Conservation (phyloP, 768 basidiomycete species). For the Rhodocollybia butyracea region DNA sequence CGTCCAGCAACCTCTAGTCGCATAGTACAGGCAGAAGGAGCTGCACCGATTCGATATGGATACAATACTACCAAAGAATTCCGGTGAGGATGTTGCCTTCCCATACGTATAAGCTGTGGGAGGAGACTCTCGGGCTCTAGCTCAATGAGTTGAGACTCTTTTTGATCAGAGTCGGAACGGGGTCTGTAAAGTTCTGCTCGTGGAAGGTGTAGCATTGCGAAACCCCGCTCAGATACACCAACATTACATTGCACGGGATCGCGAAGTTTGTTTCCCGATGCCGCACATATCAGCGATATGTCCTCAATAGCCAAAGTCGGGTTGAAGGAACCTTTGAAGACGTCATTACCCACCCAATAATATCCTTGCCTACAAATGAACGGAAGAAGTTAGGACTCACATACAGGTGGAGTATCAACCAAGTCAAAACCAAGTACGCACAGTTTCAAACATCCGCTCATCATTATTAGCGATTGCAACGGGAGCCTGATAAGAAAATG, state of each 20-base stretch:
- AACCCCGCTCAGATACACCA: constrained; percentile 16
- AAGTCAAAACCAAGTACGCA: neutral
- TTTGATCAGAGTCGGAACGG: neutral
- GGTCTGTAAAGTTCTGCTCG: constrained; percentile 17
- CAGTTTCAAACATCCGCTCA: constrained; percentile 16
- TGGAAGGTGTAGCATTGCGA: constrained; percentile 14
- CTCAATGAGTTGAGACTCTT: neutral
- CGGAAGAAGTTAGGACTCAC: neutral
- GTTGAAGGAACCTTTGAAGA: neutral
- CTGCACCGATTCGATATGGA: neutral
- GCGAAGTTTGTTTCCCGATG: constrained; percentile 18
- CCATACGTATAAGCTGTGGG: neutral
- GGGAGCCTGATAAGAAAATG: constrained; percentile 17
- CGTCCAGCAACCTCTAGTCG: constrained; percentile 17
- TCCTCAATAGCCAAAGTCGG: constrained; percentile 13
- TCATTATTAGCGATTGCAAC: constrained; percentile 12
- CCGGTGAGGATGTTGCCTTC: neutral
- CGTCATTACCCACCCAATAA: neutral
- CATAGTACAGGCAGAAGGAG: constrained; percentile 10
- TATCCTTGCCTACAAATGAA: neutral
- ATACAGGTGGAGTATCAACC: neutral
- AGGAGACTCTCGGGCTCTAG: neutral
- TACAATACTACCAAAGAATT: neutral
- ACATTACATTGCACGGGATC: constrained; percentile 19
- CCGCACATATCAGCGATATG: constrained; percentile 17